phyloP scores from a whole-genome alignment of 1,284 basidiomycete species.

The Lentinula novae-zelandiae region DNA sequence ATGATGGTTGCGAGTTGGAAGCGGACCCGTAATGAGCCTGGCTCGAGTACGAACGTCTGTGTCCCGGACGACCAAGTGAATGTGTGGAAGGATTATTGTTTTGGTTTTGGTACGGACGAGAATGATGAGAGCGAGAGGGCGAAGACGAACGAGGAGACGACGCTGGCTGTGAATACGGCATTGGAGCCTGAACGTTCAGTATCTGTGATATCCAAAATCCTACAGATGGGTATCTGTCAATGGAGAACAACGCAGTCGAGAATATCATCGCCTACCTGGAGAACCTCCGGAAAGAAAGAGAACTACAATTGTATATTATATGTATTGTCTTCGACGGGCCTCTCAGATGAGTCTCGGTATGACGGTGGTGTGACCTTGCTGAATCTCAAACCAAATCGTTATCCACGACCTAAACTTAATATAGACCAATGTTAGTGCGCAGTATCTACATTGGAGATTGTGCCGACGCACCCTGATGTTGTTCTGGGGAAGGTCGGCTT shows the following conservation, averaged over 20 bases:
- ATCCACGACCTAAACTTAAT: background rate
- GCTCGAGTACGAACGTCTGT: conserved; percentile 31
- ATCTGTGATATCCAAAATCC: no score
- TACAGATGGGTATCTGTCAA: background rate
- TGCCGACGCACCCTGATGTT: no score
- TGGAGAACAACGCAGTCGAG: background rate
- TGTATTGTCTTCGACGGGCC: no score
- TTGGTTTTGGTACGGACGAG: background rate
- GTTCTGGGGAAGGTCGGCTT: no score
- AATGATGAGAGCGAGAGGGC: background rate
- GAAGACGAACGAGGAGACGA: conserved; percentile 15
- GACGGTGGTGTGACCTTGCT: background rate
- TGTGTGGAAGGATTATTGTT: conserved; percentile 20
- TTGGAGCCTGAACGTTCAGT: background rate
- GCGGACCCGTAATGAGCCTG: background rate
- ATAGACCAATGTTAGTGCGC: no score
- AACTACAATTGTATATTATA: no score
- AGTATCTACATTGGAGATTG: no score
- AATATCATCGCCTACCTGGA: background rate
- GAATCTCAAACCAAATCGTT: background rate
- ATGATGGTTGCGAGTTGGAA: background rate
- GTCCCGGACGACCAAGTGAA: conserved; percentile 31
- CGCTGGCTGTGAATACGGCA: conserved; percentile 25
- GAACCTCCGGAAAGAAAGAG: background rate
- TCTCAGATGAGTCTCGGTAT: background rate